phyloP scores from a whole-genome alignment of 805 yeast genomes.

The Wickerhamiella kurtzmanii region DNA sequence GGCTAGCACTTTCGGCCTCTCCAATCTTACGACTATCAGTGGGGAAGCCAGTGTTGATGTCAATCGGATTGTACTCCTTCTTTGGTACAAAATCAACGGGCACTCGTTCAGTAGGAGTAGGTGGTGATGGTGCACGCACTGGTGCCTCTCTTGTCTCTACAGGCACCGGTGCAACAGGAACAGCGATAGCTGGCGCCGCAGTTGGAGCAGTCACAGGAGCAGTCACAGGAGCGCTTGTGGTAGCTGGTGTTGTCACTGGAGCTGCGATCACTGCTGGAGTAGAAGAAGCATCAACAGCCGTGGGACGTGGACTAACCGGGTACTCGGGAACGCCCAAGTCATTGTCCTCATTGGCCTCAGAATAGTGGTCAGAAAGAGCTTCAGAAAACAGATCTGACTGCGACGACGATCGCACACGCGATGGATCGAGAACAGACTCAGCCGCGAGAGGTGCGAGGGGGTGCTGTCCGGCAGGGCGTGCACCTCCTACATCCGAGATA shows the following conservation, averaged over 20 bases:
- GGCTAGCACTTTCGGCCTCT: neutral
- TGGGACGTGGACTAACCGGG: neutral
- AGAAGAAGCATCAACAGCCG: neutral
- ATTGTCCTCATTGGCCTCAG: neutral
- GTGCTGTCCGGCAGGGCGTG: too few relatives aligned
- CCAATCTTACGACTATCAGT: conserved; percentile 3
- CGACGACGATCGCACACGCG: neutral
- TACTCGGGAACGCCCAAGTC: neutral
- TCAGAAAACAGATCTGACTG: neutral
- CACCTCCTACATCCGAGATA: too few relatives aligned
- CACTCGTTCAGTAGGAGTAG: neutral
- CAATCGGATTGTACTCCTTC: conserved; percentile 11
- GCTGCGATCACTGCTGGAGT: neutral
- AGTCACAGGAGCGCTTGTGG: neutral
- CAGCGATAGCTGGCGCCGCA: too few relatives aligned
- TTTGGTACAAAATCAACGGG: neutral
- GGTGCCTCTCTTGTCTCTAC: too few relatives aligned
- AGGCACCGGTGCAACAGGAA: too few relatives aligned
- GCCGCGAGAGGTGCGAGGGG: too few relatives aligned
- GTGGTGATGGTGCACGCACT: too few relatives aligned
- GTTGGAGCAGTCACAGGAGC: too few relatives aligned
- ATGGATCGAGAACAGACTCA: neutral
- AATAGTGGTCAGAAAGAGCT: neutral
- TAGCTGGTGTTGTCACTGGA: neutral
- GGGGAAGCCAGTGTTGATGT: conserved; percentile 15